Evolutionary conservation across 2,329 filamentous ascomycete species (phyloP), one percentile per base, ranked within the genome.

Genomic region (Alternaria conjuncta): DNA sequence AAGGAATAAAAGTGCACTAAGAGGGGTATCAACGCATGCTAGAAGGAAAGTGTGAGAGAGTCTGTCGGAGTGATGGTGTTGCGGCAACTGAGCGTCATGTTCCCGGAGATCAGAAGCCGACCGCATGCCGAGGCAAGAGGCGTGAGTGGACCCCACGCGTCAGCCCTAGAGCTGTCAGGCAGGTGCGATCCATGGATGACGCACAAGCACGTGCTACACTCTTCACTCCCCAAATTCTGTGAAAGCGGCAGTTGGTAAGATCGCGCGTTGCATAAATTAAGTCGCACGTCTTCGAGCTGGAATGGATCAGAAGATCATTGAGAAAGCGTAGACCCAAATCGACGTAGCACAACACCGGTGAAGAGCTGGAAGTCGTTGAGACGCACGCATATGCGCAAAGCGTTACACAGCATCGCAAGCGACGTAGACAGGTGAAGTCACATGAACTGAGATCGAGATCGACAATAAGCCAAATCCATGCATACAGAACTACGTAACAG

Each of bases 261-360:
- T 18, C n/a, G 9, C 15, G n/a, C 36, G 36, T 41, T 8, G 36
- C 36, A 18, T 41, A 9, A 11, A 18, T 41, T 5, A 11, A 18
- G 9, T 41, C 36, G n/a, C n/a, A n/a, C 8, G 36, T 41, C 36
- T 9, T n/a, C 2, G 32, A 36, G 32, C 32, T n/a, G 15, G 15
- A n/a, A 36, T 36, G 13, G 32, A n/a, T 45, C 79, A 21, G 76
- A 78, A 61, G 70, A 74, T 50, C 76, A 75, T 71, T 77, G 44
- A 74, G 73, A 2, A 66, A 75, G 11, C 63, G 61, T 3, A 75
- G 74, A 60, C 78, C 76, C 47, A 68, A 68, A 41, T 67, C 49
- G 32, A 9, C 25, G 21, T 28, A 11, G 20, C 47, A 49, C 41
- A 61, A 36, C 18, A 45, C 58, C 49, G 58, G 58, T 50, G 26